A percentile compares a stretch with the other conserved stretches of the same genome.
Evolutionary conservation across 2,329 filamentous ascomycete genomes (phyloP).

Genomic region (Aureobasidium uvarum): DNA sequence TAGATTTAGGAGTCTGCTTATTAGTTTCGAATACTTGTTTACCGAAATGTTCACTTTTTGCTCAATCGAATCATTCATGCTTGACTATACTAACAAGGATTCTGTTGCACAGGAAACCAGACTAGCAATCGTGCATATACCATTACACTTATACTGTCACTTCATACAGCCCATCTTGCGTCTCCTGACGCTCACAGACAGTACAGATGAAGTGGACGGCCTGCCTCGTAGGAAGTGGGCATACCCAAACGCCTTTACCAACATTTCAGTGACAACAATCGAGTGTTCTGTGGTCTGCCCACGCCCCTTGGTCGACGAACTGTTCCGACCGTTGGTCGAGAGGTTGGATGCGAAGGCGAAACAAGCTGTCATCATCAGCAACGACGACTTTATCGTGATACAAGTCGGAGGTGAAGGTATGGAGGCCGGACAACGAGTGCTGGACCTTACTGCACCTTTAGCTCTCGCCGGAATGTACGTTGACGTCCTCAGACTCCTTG

Average conservation of each 20-base stretch:
- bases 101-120: conserved; percentile 67
- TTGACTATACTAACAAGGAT: conserved; percentile 17
- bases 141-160: conserved; percentile 69
- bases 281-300: conserved; percentile 93
- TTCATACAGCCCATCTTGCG: conserved; percentile 87
- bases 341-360: conserved; percentile 53
- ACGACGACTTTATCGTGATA: conserved; percentile 82
- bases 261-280: conserved; percentile 86
- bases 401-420: conserved; percentile 87
- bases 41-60: not conserved
- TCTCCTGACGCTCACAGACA: conserved; percentile 61
- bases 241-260: conserved; percentile 74
- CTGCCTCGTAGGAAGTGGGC: conserved; percentile 45
- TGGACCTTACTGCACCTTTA: conserved; percentile 86
- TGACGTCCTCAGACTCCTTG: conserved; percentile 1
- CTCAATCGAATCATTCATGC: not conserved
- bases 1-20: conserved; percentile 1
- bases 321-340: conserved; percentile 71
- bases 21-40: not conserved
- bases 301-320: conserved; percentile 65
- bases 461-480: conserved; percentile 81
- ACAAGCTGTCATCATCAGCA: conserved; percentile 65
- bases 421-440: conserved; percentile 84
- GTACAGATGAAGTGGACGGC: conserved; percentile 41
- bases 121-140: conserved; percentile 87